Percentiles rank a stretch among this genome's conserved stretches.
phyloP scores from a whole-genome alignment of 2,329 filamentous ascomycete species.

The Cadophora gregata region DNA sequence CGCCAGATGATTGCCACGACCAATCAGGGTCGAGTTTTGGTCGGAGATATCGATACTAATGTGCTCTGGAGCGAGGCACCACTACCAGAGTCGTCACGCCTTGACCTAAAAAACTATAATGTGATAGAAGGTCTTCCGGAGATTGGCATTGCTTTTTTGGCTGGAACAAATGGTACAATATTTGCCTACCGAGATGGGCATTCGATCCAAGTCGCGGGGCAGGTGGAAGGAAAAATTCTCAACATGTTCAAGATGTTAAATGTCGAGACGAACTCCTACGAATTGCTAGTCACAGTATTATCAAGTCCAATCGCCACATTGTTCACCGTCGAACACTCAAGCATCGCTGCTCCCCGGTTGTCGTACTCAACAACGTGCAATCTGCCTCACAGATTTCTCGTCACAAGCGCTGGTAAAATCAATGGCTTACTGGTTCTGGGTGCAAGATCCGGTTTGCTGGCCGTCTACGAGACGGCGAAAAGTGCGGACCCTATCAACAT shows the following conservation, averaged over 20 bases:
- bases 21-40: conserved; percentile 63
- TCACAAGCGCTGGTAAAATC: conserved; percentile 55
- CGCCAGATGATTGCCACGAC: conserved; percentile 61
- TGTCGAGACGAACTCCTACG: conserved; percentile 18
- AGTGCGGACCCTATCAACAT: conserved; percentile 20
- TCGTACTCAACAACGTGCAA: conserved; percentile 11
- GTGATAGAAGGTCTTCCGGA: conserved; percentile 48
- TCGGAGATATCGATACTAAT: conserved; percentile 46
- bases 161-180: conserved; percentile 50
- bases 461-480: conserved; percentile 50
- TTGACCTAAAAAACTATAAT: conserved; percentile 55
- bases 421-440: conserved; percentile 55
- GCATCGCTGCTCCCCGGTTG: background rate
- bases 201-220: conserved; percentile 31
- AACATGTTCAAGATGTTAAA: conserved; percentile 43
- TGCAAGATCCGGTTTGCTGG: conserved; percentile 60
- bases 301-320: conserved; percentile 45
- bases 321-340: conserved; percentile 35
- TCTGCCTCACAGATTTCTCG: conserved; percentile 52
- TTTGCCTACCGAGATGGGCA: conserved; percentile 33
- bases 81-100: conserved; percentile 38
- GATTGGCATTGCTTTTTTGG: conserved; percentile 51
- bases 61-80: conserved; percentile 41
- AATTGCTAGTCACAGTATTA: conserved; percentile 43
- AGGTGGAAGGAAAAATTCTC: conserved; percentile 38